Percentiles rank a stretch among this genome's conserved stretches.
These are phyloP conservation scores for Stentor roeselii DNA, from an alignment of 73 alveolate genomes.

Conservation along the genomic window DNA sequence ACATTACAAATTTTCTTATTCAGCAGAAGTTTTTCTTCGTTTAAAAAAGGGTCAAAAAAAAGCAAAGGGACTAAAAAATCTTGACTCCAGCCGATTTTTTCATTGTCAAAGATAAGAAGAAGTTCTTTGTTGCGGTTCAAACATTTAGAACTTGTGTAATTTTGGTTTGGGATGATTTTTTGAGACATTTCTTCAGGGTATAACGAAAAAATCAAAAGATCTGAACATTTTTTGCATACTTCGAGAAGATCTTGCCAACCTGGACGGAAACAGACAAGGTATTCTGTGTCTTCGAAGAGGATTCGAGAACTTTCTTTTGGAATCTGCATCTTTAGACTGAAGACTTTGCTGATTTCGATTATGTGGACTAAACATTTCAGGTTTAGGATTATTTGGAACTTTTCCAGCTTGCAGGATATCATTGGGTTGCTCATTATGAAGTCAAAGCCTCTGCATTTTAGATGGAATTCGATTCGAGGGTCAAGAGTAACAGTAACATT, in stretches of 20 bases:
- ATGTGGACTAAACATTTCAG: neutral
- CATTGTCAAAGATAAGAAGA: neutral
- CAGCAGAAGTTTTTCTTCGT: neutral
- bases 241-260: neutral
- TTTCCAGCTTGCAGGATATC: neutral
- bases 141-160: neutral
- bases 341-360: neutral
- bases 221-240: neutral
- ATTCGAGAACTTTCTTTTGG: neutral
- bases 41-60: too few relatives aligned
- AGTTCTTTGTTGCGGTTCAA: neutral
- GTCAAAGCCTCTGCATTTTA: too few relatives aligned
- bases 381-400: neutral
- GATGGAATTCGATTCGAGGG: too few relatives aligned
- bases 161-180: neutral
- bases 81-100: neutral
- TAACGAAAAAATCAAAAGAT: neutral
- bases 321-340: neutral
- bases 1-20: neutral
- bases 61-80: neutral
- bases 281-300: neutral
- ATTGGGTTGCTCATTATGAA: too few relatives aligned
- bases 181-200: neutral
- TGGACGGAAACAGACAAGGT: neutral
- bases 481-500: too few relatives aligned